Evolutionary conservation across 257 asterid species (phyloP).

Genomic region (Solanum megistacrolobum): DNA sequence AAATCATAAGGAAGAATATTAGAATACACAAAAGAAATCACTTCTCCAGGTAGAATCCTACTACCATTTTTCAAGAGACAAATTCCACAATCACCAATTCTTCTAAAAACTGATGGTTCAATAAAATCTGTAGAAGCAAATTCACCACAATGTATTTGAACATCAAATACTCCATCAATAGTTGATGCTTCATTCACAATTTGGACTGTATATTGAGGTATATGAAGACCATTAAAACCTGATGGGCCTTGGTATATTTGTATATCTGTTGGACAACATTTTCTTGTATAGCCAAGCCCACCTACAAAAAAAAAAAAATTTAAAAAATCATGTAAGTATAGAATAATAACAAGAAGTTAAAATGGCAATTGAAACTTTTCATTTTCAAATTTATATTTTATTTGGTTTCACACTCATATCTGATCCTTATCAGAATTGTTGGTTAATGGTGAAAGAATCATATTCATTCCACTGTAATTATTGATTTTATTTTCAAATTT

Average conservation of each 20-base stretch:
- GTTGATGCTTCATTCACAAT: conserved; percentile 40
- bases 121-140: conserved; percentile 50
- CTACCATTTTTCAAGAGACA: conserved; percentile 44
- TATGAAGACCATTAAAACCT: conserved; percentile 37
- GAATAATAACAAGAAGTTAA: not conserved
- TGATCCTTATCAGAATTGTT: not conserved
- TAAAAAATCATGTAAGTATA: not conserved
- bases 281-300: not conserved
- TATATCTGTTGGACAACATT: not conserved
- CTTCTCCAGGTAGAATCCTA: conserved; percentile 38
- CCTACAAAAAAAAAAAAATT: not conserved
- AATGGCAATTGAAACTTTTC: not conserved
- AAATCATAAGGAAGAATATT: conserved; percentile 45
- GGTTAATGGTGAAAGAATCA: not conserved
- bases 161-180: conserved; percentile 34
- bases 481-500: not conserved
- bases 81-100: conserved; percentile 6
- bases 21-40: conserved; percentile 52
- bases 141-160: conserved; percentile 30
- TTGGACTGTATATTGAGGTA: conserved; percentile 53
- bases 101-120: conserved; percentile 38
- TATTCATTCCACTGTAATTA: not conserved
- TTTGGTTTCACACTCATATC: not conserved
- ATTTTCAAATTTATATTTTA: not conserved
- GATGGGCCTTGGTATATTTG: conserved; percentile 46